These are phyloP conservation scores for Meyerozyma guilliermondii DNA, from an alignment of 1,139 yeast genomes.

Conservation along the genomic window DNA sequence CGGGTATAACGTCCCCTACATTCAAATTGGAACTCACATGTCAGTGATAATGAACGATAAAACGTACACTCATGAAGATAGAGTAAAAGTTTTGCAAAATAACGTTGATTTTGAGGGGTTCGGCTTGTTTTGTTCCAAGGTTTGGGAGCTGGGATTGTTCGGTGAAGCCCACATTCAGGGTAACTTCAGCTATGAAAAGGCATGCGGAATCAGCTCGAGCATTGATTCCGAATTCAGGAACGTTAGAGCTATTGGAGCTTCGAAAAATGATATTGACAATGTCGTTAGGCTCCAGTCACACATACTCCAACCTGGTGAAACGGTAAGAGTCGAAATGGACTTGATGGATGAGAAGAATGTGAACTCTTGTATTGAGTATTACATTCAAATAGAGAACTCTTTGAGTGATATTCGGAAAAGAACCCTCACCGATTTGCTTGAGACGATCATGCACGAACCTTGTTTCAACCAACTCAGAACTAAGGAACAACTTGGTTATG, in stretches of 20 bases:
- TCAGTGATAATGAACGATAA: slow-evolving; percentile 64
- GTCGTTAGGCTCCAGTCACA: slow-evolving; percentile 24
- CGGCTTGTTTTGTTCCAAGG: slow-evolving; percentile 31
- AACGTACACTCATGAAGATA: slow-evolving; percentile 61
- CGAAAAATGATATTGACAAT: slow-evolving; percentile 27
- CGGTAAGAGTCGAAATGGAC: slow-evolving; percentile 45
- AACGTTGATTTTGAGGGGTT: slow-evolving; percentile 47
- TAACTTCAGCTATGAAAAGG: slow-evolving; percentile 57
- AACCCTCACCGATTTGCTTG: slow-evolving; percentile 58
- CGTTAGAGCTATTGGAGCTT: slow-evolving; percentile 33
- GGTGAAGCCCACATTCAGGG: slow-evolving; percentile 78
- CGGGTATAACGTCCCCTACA: slow-evolving; percentile 70
- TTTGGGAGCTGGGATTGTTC: slow-evolving; percentile 48
- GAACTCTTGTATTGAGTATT: slow-evolving; percentile 81
- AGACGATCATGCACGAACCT: slow-evolving; percentile 77
- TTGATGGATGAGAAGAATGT: slow-evolving; percentile 67
- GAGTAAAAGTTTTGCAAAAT: slow-evolving; percentile 44
- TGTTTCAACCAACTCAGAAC: slow-evolving; percentile 87
- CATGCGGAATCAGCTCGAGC: slow-evolving; percentile 25
- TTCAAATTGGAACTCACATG: slow-evolving; percentile 63
- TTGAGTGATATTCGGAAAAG: slow-evolving; percentile 26
- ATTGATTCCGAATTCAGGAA: slow-evolving; percentile 17
- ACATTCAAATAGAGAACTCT: slow-evolving; percentile 57
- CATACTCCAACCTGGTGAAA: slow-evolving; percentile 38
- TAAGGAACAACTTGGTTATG: slow-evolving; percentile 86